Base-by-base conservation (phyloP, 2,329 filamentous ascomycete genomes). In the Thielaviopsis euricoi region DNA sequence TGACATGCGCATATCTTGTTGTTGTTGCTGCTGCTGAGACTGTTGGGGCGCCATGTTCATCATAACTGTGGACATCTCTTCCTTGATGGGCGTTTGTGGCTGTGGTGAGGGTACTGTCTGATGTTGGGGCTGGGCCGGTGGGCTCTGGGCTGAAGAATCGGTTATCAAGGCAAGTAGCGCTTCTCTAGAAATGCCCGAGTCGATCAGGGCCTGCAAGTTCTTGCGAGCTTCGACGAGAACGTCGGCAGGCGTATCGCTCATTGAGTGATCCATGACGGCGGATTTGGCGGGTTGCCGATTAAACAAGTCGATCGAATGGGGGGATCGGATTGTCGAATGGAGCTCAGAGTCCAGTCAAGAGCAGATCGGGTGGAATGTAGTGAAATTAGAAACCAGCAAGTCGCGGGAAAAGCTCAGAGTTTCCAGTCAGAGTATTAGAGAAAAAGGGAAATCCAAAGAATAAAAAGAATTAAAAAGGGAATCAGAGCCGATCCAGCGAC, bases 201-300 rank as follows among this genome's bases (percentile, higher is more conserved):
- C 72, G 62, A 74, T 74, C 62, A 74, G 65, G 52, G 70, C 70
- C 65, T 74, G 71, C 6, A 74, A 68, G 59, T 73, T 74, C 64
- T 73, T 72, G 52, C 72, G 67, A 51, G 72, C 72, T 64, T 74
- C 72, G 21, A 69, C 71, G 58, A 74, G 68, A 56, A 74, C 69
- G 66, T 74, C 70, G 61, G 73, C 71, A 17, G 72, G 67, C 22
- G 68, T 70, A 48, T 70, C 64, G 48, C 70, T 58, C 43, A 56
- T 53, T 48, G 52, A 40, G 10, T 50, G 48, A 23, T 60, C 60
- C 60, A 57, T 59, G 22, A 5, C 17, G 21, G 25, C 25, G 43
- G 12, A 21, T 52, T 23, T 1, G 50, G 13, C n/a, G 23, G 9
- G n/a, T 52, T 10, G 25, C n/a, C 4, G 9, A 9, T 26, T 9